Conservation (phyloP, 1,284 basidiomycete genomes). For the Caloboletus firmus region DNA sequence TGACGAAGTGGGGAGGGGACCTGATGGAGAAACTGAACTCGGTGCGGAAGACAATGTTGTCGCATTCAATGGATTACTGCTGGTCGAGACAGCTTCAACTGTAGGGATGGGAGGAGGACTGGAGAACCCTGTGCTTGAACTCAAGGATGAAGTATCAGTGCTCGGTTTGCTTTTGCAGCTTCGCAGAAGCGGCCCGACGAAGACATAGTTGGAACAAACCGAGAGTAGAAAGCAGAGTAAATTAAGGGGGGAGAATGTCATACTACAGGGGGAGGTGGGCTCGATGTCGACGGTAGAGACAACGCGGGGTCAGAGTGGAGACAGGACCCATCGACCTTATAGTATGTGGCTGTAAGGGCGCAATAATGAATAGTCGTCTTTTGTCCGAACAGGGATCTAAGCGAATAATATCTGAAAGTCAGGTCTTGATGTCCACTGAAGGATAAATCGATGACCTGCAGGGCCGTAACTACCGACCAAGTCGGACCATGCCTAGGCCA, state of each 20-base stretch:
- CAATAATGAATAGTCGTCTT: not conserved
- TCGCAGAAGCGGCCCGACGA: constrained; percentile 16
- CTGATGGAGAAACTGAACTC: not conserved
- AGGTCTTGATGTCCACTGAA: too few species aligned
- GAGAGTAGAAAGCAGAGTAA: constrained; percentile 10
- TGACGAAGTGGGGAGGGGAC: not conserved
- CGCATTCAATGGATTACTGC: not conserved
- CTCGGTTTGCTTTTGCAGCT: constrained; percentile 6
- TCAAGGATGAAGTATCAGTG: not conserved
- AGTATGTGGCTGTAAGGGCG: not conserved
- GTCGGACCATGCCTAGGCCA: too few species aligned
- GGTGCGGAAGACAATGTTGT: not conserved
- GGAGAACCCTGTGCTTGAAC: not conserved
- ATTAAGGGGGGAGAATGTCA: constrained; percentile 1
- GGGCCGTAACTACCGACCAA: too few species aligned
- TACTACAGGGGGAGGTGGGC: constrained; percentile 1
- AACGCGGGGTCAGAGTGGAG: too few species aligned
- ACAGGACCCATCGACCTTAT: constrained; percentile 7
- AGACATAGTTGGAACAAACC: constrained; percentile 1
- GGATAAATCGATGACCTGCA: too few species aligned
- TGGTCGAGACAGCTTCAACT: not conserved
- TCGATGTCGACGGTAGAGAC: constrained; percentile 1
- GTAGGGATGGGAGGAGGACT: not conserved
- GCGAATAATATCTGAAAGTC: too few species aligned
- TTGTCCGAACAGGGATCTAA: not conserved